phyloP scores from a whole-genome alignment of 1,284 basidiomycete genomes.

The Boletus calvinii region DNA sequence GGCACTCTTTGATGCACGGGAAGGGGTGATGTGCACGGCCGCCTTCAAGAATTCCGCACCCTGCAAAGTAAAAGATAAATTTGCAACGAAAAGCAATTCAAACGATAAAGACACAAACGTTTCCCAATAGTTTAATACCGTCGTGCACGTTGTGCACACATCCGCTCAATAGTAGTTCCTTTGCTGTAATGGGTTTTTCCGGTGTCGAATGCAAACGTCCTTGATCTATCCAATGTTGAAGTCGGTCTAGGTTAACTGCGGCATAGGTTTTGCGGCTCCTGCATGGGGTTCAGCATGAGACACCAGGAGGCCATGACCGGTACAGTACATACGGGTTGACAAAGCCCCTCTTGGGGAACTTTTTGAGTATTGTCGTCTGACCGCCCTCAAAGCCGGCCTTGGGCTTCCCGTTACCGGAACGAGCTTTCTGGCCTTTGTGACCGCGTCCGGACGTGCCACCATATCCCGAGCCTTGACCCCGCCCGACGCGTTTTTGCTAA shows the following conservation, averaged over 20 bases:
- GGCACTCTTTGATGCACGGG: conserved; percentile 84
- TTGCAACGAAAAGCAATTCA: background rate
- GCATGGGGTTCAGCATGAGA: conserved; percentile 9
- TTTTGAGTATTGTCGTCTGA: conserved; percentile 90
- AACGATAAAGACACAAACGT: conserved; percentile 47
- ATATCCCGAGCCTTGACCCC: conserved; percentile 87
- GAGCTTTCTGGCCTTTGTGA: conserved; percentile 94
- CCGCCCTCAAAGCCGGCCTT: conserved; percentile 91
- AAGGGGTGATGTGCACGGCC: conserved; percentile 80
- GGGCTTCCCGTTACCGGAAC: conserved; percentile 84
- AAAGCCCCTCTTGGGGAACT: conserved; percentile 94
- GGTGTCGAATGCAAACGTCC: conserved; percentile 80
- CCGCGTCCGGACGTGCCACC: conserved; percentile 93
- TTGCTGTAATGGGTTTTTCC: conserved; percentile 84
- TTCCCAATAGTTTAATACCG: conserved; percentile 89
- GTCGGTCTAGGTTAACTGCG: conserved; percentile 82
- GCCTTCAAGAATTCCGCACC: conserved; percentile 68
- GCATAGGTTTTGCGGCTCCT: conserved; percentile 77
- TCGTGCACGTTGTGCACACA: conserved; percentile 87
- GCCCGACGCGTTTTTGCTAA: conserved; percentile 91
- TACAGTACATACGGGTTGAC: conserved; percentile 74
- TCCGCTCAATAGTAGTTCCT: conserved; percentile 80
- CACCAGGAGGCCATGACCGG: background rate
- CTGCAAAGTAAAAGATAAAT: conserved; percentile 36
- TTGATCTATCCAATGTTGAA: conserved; percentile 90